Evolutionary conservation across 2,329 filamentous ascomycete species (phyloP).

Genomic region (Coniella lustricola): DNA sequence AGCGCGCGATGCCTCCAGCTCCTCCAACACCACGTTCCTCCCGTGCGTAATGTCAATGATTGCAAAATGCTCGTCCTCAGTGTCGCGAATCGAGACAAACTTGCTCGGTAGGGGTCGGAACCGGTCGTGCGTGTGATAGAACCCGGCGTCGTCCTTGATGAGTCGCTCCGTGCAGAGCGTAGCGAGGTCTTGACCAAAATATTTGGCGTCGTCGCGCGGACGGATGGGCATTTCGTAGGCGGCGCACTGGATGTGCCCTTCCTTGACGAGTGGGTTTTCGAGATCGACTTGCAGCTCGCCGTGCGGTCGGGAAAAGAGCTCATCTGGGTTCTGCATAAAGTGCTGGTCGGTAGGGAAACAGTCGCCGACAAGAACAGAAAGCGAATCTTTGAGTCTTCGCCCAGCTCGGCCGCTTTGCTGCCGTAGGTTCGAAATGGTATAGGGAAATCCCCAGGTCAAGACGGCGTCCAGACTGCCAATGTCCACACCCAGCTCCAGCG

Average conservation of each 20-base stretch:
- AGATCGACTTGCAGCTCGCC: constrained; percentile 85
- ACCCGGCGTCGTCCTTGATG: constrained; percentile 66
- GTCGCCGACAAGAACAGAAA: constrained; percentile 85
- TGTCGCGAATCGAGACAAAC: constrained; percentile 82
- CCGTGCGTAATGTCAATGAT: constrained; percentile 82
- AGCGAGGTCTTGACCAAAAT: constrained; percentile 69
- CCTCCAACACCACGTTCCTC: constrained; percentile 80
- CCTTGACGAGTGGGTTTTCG: constrained; percentile 82
- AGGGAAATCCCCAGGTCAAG: constrained; percentile 88
- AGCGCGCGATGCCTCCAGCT: constrained; percentile 91
- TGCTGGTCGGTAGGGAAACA: constrained; percentile 87
- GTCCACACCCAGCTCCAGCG: constrained; percentile 88
- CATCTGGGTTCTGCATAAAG: constrained; percentile 94
- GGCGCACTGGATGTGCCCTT: constrained; percentile 93
- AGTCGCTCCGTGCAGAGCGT: constrained; percentile 69
- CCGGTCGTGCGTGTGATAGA: constrained; percentile 82
- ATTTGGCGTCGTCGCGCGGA: constrained; percentile 65
- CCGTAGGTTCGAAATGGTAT: constrained; percentile 87
- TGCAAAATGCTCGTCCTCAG: constrained; percentile 83
- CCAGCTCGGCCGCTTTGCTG: constrained; percentile 94
- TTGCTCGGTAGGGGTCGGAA: constrained; percentile 81
- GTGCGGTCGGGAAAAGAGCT: constrained; percentile 88
- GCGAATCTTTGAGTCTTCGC: constrained; percentile 83
- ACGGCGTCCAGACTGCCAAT: constrained; percentile 93
- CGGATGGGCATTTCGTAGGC: constrained; percentile 90